These are phyloP conservation scores for Leccinum huronense DNA, from an alignment of 1,284 basidiomycete species.

Conservation along the genomic window DNA sequence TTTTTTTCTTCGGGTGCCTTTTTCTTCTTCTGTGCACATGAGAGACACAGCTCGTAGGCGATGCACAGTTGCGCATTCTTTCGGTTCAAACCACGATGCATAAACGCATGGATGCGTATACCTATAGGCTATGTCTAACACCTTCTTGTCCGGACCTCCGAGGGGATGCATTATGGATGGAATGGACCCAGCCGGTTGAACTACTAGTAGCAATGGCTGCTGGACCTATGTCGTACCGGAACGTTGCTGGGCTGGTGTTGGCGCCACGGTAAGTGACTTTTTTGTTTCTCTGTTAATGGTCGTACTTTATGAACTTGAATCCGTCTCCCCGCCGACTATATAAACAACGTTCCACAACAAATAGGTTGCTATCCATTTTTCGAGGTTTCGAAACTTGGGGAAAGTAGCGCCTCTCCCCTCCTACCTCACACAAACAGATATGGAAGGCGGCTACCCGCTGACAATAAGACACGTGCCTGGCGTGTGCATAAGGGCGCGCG, in stretches of 20 bases:
- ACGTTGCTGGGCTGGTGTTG: no score
- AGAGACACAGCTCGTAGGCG: slow-evolving; percentile 13
- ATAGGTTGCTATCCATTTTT: no score
- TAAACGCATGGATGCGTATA: slow-evolving; percentile 11
- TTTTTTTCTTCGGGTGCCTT: neutral
- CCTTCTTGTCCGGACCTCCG: slow-evolving; percentile 24
- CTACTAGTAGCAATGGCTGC: neutral
- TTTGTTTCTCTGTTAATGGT: neutral
- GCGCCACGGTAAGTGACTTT: no score
- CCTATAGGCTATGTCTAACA: neutral
- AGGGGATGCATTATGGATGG: slow-evolving; percentile 15
- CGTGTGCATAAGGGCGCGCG: no score
- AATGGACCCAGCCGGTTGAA: neutral
- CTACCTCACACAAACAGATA: no score
- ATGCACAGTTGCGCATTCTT: slow-evolving; percentile 1
- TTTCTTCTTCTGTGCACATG: neutral
- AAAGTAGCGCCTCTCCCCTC: no score
- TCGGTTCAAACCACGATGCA: slow-evolving; percentile 3
- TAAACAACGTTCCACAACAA: no score
- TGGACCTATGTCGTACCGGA: no score
- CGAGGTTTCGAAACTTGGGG: neutral
- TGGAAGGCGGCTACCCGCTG: neutral
- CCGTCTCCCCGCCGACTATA: no score
- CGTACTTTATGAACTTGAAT: no score
- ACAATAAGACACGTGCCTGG: no score